Evolutionary conservation across 1,284 basidiomycete genomes (phyloP).

Genomic region (Ustilago hordei): DNA sequence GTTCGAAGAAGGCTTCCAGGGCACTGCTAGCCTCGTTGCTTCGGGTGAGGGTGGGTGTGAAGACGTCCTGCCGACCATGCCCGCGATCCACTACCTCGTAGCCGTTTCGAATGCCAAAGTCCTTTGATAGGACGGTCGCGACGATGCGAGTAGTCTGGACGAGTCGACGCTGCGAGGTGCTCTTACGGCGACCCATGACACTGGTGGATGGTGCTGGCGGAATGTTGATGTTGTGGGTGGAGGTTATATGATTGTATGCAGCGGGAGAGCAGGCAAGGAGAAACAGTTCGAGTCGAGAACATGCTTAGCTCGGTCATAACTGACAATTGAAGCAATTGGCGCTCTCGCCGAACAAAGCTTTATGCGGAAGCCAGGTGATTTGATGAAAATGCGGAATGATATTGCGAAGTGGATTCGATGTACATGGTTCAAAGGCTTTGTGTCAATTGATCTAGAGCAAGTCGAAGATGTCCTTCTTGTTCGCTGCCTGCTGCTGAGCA

Average conservation of each 20-base stretch:
- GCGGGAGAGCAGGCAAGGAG: neutral
- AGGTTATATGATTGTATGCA: neutral
- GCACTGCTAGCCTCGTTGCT: slow-evolving; percentile 4
- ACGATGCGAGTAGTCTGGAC: slow-evolving; percentile 23
- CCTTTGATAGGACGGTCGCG: slow-evolving; percentile 20
- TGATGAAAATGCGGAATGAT: neutral
- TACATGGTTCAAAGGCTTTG: neutral
- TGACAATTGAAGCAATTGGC: neutral
- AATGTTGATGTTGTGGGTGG: neutral
- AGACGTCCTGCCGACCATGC: too few species aligned
- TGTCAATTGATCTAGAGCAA: slow-evolving; percentile 38
- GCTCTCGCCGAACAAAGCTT: slow-evolving; percentile 4
- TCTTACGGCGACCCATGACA: neutral
- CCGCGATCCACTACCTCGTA: slow-evolving; percentile 17
- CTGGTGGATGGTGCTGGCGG: too few species aligned
- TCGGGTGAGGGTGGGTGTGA: neutral
- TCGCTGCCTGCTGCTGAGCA: slow-evolving; percentile 16
- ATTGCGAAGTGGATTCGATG: neutral
- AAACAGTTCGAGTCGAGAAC: too few species aligned
- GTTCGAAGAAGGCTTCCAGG: slow-evolving; percentile 1
- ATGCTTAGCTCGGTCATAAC: too few species aligned
- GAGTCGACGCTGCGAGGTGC: neutral
- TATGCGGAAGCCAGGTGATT: neutral
- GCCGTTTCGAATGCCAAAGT: slow-evolving; percentile 27
- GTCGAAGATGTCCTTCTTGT: slow-evolving; percentile 58